Evolutionary conservation across 2,329 filamentous ascomycete species (phyloP), one percentile per base, ranked within the genome.

Genomic region (Fusarium mundagurra): DNA sequence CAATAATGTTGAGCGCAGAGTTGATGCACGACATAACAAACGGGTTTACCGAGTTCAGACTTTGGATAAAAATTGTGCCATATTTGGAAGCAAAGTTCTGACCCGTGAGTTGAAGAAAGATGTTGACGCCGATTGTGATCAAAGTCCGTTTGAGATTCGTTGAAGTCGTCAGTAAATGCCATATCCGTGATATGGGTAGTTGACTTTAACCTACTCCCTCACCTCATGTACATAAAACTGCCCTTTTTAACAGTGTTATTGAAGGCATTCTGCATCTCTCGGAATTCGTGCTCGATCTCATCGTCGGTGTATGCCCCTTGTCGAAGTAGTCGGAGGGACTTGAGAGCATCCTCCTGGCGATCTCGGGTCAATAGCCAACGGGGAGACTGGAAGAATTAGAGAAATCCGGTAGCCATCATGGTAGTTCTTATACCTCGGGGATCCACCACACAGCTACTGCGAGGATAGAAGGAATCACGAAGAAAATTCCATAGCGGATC

Each of bases 401-500:
- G 48, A 71, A 79, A 43, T 79, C 74, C 14, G 65, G 50, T 27
- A 50, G 55, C 4, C 77, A 55, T 14, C 36, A 31, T 41, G 18
- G 20, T 31, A 27, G 20, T 38, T 22, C 43, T 24, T 38, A 31
- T 53, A 57, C 61, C 51, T 34, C 51, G n/a, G 38, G 64, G 29
- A 65, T 43, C 53, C 33, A 65, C 51, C 61, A 67, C 41, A 59
- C 57, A 11, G 57, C 31, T 20, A 64, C 45, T 29, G 38, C 38
- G 18, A 83, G 69, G 29, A 82, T 77, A 18, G 68, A 59, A 8
- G 82, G 81, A 9, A 83, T 73, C 41, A 81, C 66, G 50, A 79
- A 82, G 73, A 83, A 83, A 3, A 83, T 67, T 0, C 81, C 81
- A 10, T 80, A 75, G 0, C 81, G 82, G 34, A 84, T 81, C 11